These are phyloP conservation scores for Aspergillus terreus DNA, from an alignment of 2,329 filamentous ascomycete species.

Conservation along the genomic window DNA sequence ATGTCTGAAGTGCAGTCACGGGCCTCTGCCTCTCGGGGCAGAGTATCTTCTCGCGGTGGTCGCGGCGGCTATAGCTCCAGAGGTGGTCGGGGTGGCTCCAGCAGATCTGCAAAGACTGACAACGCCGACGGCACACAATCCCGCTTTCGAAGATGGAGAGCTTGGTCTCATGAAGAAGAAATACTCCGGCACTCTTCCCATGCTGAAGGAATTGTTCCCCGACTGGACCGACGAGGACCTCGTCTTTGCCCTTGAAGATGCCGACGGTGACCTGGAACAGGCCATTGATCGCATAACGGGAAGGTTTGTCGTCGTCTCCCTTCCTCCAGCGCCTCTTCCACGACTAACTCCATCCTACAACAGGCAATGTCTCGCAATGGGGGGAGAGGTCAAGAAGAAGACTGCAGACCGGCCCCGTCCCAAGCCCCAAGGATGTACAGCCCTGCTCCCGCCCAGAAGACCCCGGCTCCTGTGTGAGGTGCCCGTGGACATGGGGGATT, in stretches of 20 bases:
- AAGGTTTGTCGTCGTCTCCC: slow-evolving; percentile 34
- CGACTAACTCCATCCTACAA: slow-evolving; percentile 1
- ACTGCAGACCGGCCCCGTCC: slow-evolving; percentile 42
- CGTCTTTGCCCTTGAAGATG: slow-evolving; percentile 85
- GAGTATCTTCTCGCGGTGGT: slow-evolving; percentile 84
- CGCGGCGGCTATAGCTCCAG: slow-evolving; percentile 69
- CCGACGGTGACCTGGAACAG: slow-evolving; percentile 46
- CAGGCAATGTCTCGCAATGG: slow-evolving; percentile 51
- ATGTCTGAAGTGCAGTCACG: slow-evolving; percentile 96
- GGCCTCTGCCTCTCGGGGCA: slow-evolving; percentile 77
- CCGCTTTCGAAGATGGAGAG: slow-evolving; percentile 74
- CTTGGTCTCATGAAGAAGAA: slow-evolving; percentile 88
- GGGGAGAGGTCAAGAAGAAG: slow-evolving; percentile 53
- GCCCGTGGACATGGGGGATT: slow-evolving; percentile 46
- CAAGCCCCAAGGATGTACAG: slow-evolving; percentile 44
- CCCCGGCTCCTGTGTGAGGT: slow-evolving; percentile 33
- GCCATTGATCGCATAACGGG: slow-evolving; percentile 50
- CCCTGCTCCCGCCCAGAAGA: slow-evolving; percentile 31
- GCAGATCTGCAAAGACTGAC: slow-evolving; percentile 69
- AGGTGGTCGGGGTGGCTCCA: slow-evolving; percentile 65
- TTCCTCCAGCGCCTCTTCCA: background rate
- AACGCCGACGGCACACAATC: slow-evolving; percentile 55
- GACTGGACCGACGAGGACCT: slow-evolving; percentile 96
- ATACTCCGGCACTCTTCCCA: slow-evolving; percentile 72
- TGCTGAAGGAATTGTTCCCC: slow-evolving; percentile 88